These are phyloP conservation scores for Saitoella complicata DNA, from an alignment of 805 yeast genomes.

Conservation along the genomic window DNA sequence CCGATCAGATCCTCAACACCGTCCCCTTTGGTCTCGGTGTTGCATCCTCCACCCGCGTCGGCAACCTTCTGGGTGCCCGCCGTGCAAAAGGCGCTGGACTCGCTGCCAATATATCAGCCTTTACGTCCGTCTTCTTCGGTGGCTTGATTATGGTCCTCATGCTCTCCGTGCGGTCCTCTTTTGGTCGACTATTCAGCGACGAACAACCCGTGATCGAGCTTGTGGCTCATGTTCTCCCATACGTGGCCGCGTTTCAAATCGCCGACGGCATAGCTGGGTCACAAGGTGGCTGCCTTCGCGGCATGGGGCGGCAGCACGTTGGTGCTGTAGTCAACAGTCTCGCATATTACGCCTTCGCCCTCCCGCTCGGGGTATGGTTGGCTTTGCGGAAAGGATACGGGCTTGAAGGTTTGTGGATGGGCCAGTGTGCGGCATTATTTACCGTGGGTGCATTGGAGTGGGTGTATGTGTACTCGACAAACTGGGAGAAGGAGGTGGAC, in stretches of 20 bases:
- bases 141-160: constrained; percentile 22
- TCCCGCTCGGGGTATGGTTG: constrained; percentile 49
- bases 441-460: constrained; percentile 14
- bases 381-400: constrained; percentile 34
- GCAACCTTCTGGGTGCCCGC: constrained; percentile 35
- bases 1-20: constrained; percentile 36
- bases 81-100: constrained; percentile 22
- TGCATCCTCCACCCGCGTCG: constrained; percentile 39
- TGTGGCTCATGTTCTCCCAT: constrained; percentile 43
- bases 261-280: constrained; percentile 57
- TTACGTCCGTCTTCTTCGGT: constrained; percentile 21
- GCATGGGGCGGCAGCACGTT: constrained; percentile 57
- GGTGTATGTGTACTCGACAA: constrained; percentile 10
- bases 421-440: constrained; percentile 33
- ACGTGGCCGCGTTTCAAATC: constrained; percentile 48
- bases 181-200: constrained; percentile 43
- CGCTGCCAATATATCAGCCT: constrained; percentile 30
- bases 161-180: constrained; percentile 29
- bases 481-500: constrained; percentile 13
- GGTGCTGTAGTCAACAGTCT: constrained; percentile 57
- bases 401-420: constrained; percentile 55
- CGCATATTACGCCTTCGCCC: constrained; percentile 54
- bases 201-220: constrained; percentile 41
- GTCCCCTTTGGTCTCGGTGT: constrained; percentile 43
- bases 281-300: constrained; percentile 57